Evolutionary conservation across 192 early-diverging fungal genomes (phyloP).

Genomic region (Umbelopsis ramanniana): DNA sequence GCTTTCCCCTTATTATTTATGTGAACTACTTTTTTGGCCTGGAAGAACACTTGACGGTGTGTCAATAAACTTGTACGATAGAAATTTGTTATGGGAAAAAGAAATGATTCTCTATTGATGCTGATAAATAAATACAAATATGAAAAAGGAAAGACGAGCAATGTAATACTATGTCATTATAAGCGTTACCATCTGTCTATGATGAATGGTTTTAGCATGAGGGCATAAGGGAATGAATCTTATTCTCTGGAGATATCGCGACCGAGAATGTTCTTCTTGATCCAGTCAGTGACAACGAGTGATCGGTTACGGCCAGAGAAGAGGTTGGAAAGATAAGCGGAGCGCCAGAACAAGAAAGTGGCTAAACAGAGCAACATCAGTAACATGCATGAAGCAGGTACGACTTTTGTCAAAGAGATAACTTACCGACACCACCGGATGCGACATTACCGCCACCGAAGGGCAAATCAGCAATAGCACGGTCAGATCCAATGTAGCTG

Average conservation of each 20-base stretch:
- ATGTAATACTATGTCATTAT: neutral
- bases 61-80: slow-evolving; percentile 21
- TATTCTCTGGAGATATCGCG: slow-evolving; percentile 93
- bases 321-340: slow-evolving; percentile 75
- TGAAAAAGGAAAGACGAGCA: neutral
- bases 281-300: slow-evolving; percentile 89
- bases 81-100: slow-evolving; percentile 3
- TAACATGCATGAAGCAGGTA: no score
- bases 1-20: neutral
- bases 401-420: no score
- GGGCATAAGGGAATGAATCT: slow-evolving; percentile 7
- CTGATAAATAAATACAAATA: slow-evolving; percentile 16
- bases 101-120: slow-evolving; percentile 16
- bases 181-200: neutral
- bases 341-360: slow-evolving; percentile 80
- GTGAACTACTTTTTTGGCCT: neutral
- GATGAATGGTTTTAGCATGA: neutral
- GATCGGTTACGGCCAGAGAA: slow-evolving; percentile 84
- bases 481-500: slow-evolving; percentile 88
- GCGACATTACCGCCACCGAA: slow-evolving; percentile 69
- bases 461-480: slow-evolving; percentile 94
- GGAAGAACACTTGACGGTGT: neutral
- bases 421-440: slow-evolving; percentile 58
- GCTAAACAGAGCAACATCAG: slow-evolving; percentile 34
- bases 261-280: slow-evolving; percentile 89